Evolutionary conservation across 306 rosid genomes (phyloP).

Genomic region (Chamaecrista fasciculata): DNA sequence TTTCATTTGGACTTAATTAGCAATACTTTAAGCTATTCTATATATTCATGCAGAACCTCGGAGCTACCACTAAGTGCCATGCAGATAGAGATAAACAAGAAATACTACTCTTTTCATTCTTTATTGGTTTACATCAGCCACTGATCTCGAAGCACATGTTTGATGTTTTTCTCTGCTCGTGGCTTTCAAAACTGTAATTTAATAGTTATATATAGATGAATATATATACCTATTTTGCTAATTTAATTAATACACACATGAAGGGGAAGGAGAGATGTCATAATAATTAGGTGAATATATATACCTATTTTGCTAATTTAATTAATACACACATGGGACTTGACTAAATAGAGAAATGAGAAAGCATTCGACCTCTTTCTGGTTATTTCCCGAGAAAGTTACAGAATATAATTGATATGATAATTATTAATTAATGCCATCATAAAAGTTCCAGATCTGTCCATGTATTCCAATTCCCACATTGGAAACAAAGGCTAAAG

Average conservation of each 20-base stretch:
- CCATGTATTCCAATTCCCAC: background rate
- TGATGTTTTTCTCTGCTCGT: background rate
- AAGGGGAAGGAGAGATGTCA: conserved; percentile 5
- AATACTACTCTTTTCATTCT: background rate
- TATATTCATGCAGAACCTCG: background rate
- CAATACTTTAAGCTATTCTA: no score
- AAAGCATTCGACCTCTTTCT: background rate
- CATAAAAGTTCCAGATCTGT: background rate
- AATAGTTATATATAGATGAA: background rate
- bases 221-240: background rate
- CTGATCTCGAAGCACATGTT: background rate
- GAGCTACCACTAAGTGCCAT: background rate
- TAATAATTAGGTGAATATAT: background rate
- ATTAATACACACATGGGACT: background rate
- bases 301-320: background rate
- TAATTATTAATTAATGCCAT: no score
- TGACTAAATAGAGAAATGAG: background rate
- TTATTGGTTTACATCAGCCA: background rate
- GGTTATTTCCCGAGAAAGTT: conserved; percentile 8
- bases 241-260: background rate
- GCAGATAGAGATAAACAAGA: background rate
- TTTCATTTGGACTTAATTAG: background rate
- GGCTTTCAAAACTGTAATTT: background rate
- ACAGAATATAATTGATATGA: background rate
- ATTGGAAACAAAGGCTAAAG: background rate